Base-by-base conservation (phyloP, 148 eudicot genomes). In the Chenopodium formosanum region DNA sequence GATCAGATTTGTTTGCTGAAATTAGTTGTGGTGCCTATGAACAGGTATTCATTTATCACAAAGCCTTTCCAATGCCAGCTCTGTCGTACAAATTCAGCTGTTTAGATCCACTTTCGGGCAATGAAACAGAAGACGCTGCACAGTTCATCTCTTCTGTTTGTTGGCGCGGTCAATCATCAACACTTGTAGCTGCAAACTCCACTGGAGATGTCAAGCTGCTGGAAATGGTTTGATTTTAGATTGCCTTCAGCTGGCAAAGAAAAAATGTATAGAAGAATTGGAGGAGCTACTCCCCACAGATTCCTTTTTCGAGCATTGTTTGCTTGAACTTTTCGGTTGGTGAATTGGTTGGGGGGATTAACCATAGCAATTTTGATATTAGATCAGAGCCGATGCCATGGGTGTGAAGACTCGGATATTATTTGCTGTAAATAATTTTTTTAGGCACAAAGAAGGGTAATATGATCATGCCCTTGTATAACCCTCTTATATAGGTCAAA, bases 101-200 rank as follows among this genome's bases (percentile, higher is more conserved):
- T 83, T 70, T 82, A 0, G 95, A 92, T 83, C 88, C 97, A 25
- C 80, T 81, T 58, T 92, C 98, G 4, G 95, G 94, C 31, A 91
- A 88, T 14, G 95, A 92, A 58, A 71, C 88, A 47, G 99, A 92
- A 22, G 99, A 94, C 67, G 9, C 80, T 25, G 50, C 91, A 20
- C 98, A 94, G 82, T 94, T 93, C 80, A 92, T 96, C 65, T 96
- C 99, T 16, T 94, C 99, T 2, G 93, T 96, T 10, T 96, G 99
- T 82, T 96, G 97, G 97, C 93, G 98, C 1, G 91, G 91, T 73
- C 95, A 94, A 74, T 90, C 99, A 12, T 84, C 98, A 46, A 90
- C 91, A 82, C 88, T 96, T 81, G 94, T 96, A 47, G 98, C 98
- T 67, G 99, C 98, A 66, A 96, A 94, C 87, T 94, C 99, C 74